Conservation (phyloP, 495 filamentous ascomycete species). For the Annulohypoxylon maeteangense region DNA sequence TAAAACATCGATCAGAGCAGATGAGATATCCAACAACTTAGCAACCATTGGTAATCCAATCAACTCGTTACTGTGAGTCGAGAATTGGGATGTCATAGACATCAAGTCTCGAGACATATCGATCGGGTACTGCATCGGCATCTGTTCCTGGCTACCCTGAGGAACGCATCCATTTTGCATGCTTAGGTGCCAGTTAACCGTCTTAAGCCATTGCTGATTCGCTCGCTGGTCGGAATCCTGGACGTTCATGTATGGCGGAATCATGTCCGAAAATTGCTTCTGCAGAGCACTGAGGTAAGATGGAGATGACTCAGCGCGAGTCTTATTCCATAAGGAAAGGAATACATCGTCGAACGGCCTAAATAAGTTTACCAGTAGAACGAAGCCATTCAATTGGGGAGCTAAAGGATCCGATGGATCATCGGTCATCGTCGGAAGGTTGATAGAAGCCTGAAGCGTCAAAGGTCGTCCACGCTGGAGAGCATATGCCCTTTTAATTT, state of each 20-base stretch:
- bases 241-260: conserved; percentile 69
- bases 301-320: conserved; percentile 64
- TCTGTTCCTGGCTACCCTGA: conserved; percentile 60
- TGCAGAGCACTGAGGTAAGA: conserved; percentile 70
- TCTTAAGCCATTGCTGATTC: conserved; percentile 87
- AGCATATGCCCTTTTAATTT: conserved; percentile 68
- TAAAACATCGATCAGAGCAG: conserved; percentile 77
- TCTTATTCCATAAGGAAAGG: conserved; percentile 78
- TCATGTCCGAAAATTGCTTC: conserved; percentile 70
- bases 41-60: conserved; percentile 64
- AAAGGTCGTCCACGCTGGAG: conserved; percentile 77
- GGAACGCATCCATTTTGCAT: conserved; percentile 60
- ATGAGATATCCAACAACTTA: conserved; percentile 80
- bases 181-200: conserved; percentile 78
- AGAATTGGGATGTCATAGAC: conserved; percentile 71
- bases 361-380: conserved; percentile 74
- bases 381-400: conserved; percentile 66
- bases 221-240: conserved; percentile 75
- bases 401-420: conserved; percentile 68
- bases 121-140: conserved; percentile 77
- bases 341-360: conserved; percentile 78
- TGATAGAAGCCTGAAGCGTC: conserved; percentile 66
- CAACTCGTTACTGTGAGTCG: conserved; percentile 44
- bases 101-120: conserved; percentile 75
- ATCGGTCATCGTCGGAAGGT: conserved; percentile 70